phyloP scores from a whole-genome alignment of 2,329 filamentous ascomycete genomes.

The Pleomassaria siparia region DNA sequence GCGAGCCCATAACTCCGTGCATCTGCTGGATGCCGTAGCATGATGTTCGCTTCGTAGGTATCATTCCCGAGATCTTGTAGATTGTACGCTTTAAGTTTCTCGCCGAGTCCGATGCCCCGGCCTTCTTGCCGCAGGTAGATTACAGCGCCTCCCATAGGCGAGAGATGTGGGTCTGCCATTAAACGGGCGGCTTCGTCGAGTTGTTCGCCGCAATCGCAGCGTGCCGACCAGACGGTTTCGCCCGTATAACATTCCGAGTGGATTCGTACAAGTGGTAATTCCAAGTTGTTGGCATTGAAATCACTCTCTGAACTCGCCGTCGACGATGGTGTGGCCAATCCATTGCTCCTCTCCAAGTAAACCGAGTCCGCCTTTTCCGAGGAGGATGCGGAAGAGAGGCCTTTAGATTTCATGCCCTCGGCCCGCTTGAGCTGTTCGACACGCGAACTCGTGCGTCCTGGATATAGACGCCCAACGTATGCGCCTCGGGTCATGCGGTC shows the following conservation, averaged over 20 bases:
- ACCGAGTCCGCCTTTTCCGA: constrained; percentile 7
- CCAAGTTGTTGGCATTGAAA: constrained; percentile 29
- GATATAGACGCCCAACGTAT: constrained; percentile 84
- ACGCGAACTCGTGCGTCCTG: constrained; percentile 77
- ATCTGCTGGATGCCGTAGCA: constrained; percentile 90
- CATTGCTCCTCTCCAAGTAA: constrained; percentile 12
- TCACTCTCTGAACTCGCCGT: constrained; percentile 28
- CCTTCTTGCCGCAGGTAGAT: constrained; percentile 96
- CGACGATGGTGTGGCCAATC: constrained; percentile 19
- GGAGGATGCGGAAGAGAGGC: too few relatives aligned
- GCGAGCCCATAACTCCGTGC: constrained; percentile 94
- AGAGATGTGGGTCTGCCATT: constrained; percentile 71
- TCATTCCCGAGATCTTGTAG: constrained; percentile 96
- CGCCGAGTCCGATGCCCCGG: constrained; percentile 87
- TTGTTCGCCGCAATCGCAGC: constrained; percentile 97
- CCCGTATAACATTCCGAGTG: constrained; percentile 99
- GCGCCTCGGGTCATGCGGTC: constrained; percentile 93
- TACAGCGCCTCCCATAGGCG: constrained; percentile 77
- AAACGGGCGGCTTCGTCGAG: constrained; percentile 92
- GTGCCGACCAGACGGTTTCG: constrained; percentile 96
- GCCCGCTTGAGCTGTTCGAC: constrained; percentile 55
- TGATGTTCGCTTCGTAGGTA: constrained; percentile 91
- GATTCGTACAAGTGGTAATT: constrained; percentile 81
- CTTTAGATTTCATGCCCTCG: constrained; percentile 18
- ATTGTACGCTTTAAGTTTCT: constrained; percentile 98